A percentile compares a stretch with the other conserved stretches of the same genome.
Evolutionary conservation across 2,329 filamentous ascomycete genomes (phyloP).

Genomic region (Botrytis fragariae): DNA sequence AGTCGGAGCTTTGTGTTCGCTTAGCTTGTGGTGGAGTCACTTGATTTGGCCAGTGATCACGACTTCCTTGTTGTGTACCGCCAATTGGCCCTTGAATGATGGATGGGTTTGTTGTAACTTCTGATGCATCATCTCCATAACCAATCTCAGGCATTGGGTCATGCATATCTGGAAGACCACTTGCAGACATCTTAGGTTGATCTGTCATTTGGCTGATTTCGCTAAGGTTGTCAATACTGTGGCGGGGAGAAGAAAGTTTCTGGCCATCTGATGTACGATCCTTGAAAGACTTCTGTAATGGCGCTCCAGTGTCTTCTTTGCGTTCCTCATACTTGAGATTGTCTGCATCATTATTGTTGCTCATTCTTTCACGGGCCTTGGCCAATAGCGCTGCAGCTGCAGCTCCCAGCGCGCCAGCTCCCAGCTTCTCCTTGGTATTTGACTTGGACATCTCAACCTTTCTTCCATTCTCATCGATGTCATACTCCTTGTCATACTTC

Average conservation of each 20-base stretch:
- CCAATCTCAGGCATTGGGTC: conserved; percentile 78
- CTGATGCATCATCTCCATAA: conserved; percentile 57
- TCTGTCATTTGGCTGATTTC: conserved; percentile 42
- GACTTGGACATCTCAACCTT: conserved; percentile 37
- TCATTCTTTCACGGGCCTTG: conserved; percentile 31
- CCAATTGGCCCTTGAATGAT: conserved; percentile 73
- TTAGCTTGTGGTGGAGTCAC: conserved; percentile 47
- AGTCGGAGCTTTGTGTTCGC: conserved; percentile 24
- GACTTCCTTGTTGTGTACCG: conserved; percentile 30
- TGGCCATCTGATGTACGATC: conserved; percentile 59
- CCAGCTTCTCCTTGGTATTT: conserved; percentile 33
- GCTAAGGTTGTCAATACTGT: conserved; percentile 57
- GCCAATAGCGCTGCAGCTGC: conserved; percentile 33
- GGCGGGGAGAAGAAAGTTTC: conserved; percentile 51
- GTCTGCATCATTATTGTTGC: conserved; percentile 27
- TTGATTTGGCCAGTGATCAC: conserved; percentile 55
- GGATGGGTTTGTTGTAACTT: conserved; percentile 82
- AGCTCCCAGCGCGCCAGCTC: conserved; percentile 28
- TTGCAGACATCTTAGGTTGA: conserved; percentile 60
- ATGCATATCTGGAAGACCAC: conserved; percentile 64
- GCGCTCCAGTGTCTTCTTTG: conserved; percentile 45
- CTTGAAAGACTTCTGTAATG: conserved; percentile 63
- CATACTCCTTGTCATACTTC: conserved; percentile 37
- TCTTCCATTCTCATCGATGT: conserved; percentile 38
- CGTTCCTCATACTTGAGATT: conserved; percentile 33